Conservation (phyloP, 73 alveolate genomes). For the Paramecium pentaurelia region DNA sequence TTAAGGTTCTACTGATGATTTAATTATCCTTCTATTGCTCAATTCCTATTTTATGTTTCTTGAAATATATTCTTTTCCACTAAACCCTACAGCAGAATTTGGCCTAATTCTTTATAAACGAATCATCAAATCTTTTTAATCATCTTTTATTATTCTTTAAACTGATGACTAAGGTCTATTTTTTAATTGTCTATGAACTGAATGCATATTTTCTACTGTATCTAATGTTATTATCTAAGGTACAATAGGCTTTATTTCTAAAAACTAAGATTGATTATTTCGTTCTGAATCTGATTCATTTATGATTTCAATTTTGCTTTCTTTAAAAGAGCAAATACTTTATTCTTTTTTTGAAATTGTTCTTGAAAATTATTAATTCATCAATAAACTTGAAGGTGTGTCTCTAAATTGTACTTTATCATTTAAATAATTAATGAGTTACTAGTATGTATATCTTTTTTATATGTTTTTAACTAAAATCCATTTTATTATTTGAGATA, state of each 20-base stretch:
- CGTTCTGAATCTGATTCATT: not conserved
- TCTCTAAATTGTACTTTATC: not conserved
- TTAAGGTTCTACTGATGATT: not conserved
- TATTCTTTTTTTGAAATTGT: not conserved
- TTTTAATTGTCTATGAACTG: not conserved
- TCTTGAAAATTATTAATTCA: not conserved
- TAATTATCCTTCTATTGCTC: not conserved
- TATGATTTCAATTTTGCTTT: not conserved
- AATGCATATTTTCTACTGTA: not conserved
- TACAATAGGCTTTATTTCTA: not conserved
- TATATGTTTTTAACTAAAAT: not conserved
- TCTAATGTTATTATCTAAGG: not conserved
- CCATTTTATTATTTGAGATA: not conserved
- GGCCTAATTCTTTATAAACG: not conserved
- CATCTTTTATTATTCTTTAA: not conserved
- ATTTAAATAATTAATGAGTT: not conserved
- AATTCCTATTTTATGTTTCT: not conserved
- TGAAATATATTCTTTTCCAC: slow-evolving; percentile 27
- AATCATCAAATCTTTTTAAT: not conserved
- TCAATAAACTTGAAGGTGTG: not conserved
- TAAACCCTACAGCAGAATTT: slow-evolving; percentile 29
- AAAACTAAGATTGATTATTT: not conserved
- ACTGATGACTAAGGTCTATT: slow-evolving; percentile 30
- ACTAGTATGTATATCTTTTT: not conserved
- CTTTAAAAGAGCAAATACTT: slow-evolving; percentile 4